These are phyloP conservation scores for Salvia sclarea DNA, from an alignment of 305 asterid species.

Conservation along the genomic window DNA sequence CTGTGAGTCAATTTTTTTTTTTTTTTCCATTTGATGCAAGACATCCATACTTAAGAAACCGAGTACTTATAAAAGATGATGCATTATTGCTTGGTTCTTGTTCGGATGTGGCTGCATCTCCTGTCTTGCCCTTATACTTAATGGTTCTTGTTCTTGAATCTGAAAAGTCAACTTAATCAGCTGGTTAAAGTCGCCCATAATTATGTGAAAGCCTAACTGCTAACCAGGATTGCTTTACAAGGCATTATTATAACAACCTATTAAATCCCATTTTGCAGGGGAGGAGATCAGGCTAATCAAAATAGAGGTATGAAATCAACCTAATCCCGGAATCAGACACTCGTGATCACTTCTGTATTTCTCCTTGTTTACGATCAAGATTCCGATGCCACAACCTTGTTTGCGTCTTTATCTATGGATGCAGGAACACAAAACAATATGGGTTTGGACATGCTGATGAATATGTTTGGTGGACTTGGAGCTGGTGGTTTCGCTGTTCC, in stretches of 20 bases:
- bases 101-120: neutral
- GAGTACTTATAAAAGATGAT: neutral
- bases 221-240: neutral
- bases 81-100: slow-evolving; percentile 1
- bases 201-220: neutral
- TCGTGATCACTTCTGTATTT: slow-evolving; percentile 1
- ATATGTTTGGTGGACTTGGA: slow-evolving; percentile 68
- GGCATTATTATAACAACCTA: slow-evolving; percentile 28
- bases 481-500: slow-evolving; percentile 49
- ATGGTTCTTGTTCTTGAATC: slow-evolving; percentile 18
- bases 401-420: neutral
- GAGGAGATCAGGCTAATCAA: slow-evolving; percentile 49
- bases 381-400: slow-evolving; percentile 19
- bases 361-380: neutral
- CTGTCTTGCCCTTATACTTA: neutral
- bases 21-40: neutral
- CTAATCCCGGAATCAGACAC: neutral
- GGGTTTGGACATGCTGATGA: slow-evolving; percentile 57
- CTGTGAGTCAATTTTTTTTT: slow-evolving; percentile 46
- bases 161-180: slow-evolving; percentile 10
- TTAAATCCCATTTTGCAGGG: slow-evolving; percentile 40
- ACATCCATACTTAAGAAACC: neutral
- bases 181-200: slow-evolving; percentile 20
- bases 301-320: slow-evolving; percentile 40
- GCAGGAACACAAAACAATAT: slow-evolving; percentile 49